Conservation (phyloP, 202 grass and related monocot genomes). For the Panicum hallii region DNA sequence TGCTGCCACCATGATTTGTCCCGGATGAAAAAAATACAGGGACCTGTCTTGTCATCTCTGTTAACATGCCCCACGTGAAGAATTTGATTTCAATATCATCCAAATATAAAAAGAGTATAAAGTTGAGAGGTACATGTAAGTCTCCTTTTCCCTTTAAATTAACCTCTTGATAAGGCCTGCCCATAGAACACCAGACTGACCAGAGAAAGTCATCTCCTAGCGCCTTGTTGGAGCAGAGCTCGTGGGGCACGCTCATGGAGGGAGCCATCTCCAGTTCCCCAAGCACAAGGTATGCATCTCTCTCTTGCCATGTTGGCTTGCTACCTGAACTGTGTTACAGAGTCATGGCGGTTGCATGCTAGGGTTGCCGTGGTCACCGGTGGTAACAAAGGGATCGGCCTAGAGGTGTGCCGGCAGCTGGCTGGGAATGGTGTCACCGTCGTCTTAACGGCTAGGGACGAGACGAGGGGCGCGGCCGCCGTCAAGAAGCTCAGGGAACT, state of each 20-base stretch:
- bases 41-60: background rate
- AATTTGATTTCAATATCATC: background rate
- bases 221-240: background rate
- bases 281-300: conserved; percentile 11
- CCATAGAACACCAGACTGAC: background rate
- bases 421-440: conserved; percentile 27
- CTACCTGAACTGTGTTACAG: background rate
- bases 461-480: conserved; percentile 45
- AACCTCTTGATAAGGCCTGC: background rate
- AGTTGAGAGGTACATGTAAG: background rate
- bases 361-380: conserved; percentile 60
- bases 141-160: background rate
- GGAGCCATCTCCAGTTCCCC: background rate
- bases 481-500: conserved; percentile 19
- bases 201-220: background rate
- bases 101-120: background rate
- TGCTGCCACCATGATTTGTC: background rate
- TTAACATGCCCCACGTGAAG: background rate
- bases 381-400: conserved; percentile 62
- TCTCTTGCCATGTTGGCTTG: background rate
- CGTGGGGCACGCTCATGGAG: conserved; percentile 32
- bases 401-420: conserved; percentile 53
- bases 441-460: conserved; percentile 59
- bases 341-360: background rate
- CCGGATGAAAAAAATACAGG: background rate